Conservation (phyloP, 768 basidiomycete species). For the Amanita exitialis region DNA sequence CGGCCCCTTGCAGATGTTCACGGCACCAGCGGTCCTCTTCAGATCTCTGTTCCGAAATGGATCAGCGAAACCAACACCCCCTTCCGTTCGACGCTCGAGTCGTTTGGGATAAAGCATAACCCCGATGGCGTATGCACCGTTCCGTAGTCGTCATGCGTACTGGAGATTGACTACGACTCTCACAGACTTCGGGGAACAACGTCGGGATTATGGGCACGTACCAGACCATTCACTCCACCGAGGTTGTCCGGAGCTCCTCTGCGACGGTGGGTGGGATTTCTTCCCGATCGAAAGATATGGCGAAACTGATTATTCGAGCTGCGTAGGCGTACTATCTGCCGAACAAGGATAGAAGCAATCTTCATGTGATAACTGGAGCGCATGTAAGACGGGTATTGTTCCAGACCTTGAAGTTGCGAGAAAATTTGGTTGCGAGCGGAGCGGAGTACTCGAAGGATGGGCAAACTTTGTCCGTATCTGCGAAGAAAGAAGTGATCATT, state of each 20-base stretch:
- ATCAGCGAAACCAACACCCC: not conserved
- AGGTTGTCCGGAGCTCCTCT: constrained; percentile 3
- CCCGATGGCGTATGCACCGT: not conserved
- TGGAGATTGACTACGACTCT: not conserved
- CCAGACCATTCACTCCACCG: constrained; percentile 1
- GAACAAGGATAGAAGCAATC: constrained; percentile 16
- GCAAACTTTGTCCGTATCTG: constrained; percentile 18
- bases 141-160: not conserved
- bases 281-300: not conserved
- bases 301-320: not conserved
- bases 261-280: not conserved
- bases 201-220: not conserved
- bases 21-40: constrained; percentile 3
- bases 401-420: constrained; percentile 1
- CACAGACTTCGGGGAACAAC: not conserved
- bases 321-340: constrained; percentile 17
- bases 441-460: constrained; percentile 8
- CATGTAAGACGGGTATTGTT: constrained; percentile 15
- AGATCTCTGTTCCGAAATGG: not conserved
- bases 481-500: constrained; percentile 32
- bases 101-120: constrained; percentile 1
- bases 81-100: constrained; percentile 3
- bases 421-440: constrained; percentile 9
- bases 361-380: constrained; percentile 18
- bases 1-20: not conserved